Base-by-base conservation (phyloP, 345 rosid species). In the Salix viminalis region DNA sequence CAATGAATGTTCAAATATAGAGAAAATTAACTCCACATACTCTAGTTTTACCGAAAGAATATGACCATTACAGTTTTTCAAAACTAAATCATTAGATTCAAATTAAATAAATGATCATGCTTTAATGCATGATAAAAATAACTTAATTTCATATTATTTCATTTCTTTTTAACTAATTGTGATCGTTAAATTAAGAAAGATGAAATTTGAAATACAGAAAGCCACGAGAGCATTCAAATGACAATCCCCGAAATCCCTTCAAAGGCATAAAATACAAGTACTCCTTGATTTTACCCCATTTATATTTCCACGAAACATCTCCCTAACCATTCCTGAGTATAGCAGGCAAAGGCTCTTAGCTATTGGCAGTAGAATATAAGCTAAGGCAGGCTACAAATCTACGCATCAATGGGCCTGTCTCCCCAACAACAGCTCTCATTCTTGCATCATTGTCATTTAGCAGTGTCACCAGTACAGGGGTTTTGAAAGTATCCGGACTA, bases 361-460 rank as follows among this genome's bases (percentile, higher is more conserved):
- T 56, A 39, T 10, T 32, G 23, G 12, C 71, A 54, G 26, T 21
- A 41, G 24, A 11, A 28, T 56, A 6, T 15, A 41, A 46, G 58
- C 73, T 42, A 68, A 76, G 74, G 23, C 21, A 4, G 66, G 52
- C 6, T 28, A 56, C 39, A 32, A 44, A 56, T 28, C 34, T 32
- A 41, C 12, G 14, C 26, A 76, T 69, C 42, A 26, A 46, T 30
- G 46, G 37, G 5, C 14, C 23, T 69, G 82, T 69, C 81, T 54
- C 81, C 81, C 67, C 73, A 81, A 71, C 83, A 74, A 75, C 79
- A 61, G 83, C 41, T 48, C 10, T 68, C 37, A 23, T n/a, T 10
- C 48, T 65, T 58, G n/a, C 56, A 56, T 19, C 74, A 80, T n/a
- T 68, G 76, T 69, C 21, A 64, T 58, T 24, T 6, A 60, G 21